Base-by-base conservation (phyloP, 2,329 filamentous ascomycete genomes). In the Talaromyces sp. region DNA sequence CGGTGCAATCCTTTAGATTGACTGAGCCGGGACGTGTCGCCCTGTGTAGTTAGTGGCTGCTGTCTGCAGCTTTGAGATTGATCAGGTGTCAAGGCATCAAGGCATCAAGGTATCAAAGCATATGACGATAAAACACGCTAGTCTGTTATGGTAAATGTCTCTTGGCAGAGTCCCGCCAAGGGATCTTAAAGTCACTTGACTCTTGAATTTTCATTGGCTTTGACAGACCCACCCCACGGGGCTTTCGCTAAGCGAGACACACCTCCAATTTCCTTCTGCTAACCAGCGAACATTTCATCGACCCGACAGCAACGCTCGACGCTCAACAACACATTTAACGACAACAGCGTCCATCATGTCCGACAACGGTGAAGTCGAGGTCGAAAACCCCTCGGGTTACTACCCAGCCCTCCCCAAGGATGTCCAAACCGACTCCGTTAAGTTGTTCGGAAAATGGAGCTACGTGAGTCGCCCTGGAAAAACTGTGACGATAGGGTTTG, bases 381-480 rank as follows among this genome's bases (percentile, higher is more conserved):
- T 95, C 83, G 90, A 92, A 82, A 87, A 84, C 85, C 85, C 87
- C 78, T 84, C 85, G 80, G 86, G 87, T 83, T 70, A 72, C 69
- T 90, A 88, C 84, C 84, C 87, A 79, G 88, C 93, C 81, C 90
- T 97, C 74, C 93, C 94, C 83, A 97, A 96, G 89, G 93, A 97
- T 74, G 90, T 96, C 80, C 85, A 88, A 85, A 89, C 95, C 84
- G 93, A 93, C 83, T 90, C 87, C 84, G 87, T 95, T 82, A 96
- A 96, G 90, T 88, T 97, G 77, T 96, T 97, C 89, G 96, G 95
- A 90, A 96, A 96, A 85, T 97, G 93, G 89, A 89, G 84, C 84
- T 99, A 98, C 85, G 65, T 66, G 65, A 66, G 65, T 66, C 19
- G 43, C 45, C 24, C 31, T 16, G 14, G 27, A 43, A 60, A 52